phyloP scores from a whole-genome alignment of 345 rosid genomes.

The Sisymbrium altissimum region DNA sequence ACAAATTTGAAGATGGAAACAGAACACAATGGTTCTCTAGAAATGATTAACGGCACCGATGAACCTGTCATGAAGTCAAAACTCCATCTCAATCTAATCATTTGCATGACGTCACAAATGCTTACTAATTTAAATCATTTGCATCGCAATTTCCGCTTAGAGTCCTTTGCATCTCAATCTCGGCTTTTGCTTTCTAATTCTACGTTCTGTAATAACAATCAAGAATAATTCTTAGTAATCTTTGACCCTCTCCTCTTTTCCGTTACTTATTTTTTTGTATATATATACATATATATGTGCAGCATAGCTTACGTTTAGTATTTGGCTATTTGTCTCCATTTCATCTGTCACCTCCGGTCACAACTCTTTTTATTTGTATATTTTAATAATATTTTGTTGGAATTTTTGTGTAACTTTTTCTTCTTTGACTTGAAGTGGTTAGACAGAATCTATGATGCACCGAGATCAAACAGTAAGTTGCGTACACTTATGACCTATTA shows the following conservation, averaged over 20 bases:
- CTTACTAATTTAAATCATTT: neutral
- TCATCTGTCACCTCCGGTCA: neutral
- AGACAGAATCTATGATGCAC: conserved; percentile 2
- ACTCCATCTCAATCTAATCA: neutral
- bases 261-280: neutral
- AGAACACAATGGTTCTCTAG: neutral
- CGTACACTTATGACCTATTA: neutral
- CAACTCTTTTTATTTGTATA: neutral
- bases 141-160: too few species aligned
- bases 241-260: neutral
- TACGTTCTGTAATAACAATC: neutral
- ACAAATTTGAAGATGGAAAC: neutral
- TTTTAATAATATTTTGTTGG: neutral
- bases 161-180: too few species aligned
- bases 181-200: too few species aligned
- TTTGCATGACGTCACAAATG: too few species aligned
- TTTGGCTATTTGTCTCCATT: neutral
- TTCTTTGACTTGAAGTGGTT: conserved; percentile 7
- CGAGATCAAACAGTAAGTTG: neutral
- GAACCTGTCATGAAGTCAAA: neutral
- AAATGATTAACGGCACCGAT: neutral
- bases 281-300: too few species aligned
- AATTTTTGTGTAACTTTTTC: conserved; percentile 4
- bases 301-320: neutral
- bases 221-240: neutral